Conservation (phyloP, 805 yeast species). For the Candida parachauliodes region DNA sequence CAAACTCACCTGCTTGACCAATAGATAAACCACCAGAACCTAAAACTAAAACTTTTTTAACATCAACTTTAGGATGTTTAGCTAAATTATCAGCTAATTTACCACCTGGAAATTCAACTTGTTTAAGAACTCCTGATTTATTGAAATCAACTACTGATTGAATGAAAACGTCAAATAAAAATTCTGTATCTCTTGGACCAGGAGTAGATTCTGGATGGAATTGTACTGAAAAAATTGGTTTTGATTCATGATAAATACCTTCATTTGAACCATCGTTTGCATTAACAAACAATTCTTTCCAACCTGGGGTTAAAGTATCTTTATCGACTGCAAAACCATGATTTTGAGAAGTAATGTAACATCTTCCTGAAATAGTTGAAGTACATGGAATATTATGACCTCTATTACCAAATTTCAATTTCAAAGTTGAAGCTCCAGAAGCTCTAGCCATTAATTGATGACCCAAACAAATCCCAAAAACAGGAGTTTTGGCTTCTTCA, state of each 20-base stretch:
- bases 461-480: constrained; percentile 97
- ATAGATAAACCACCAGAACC: constrained; percentile 98
- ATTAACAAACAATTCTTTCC: constrained; percentile 93
- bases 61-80: constrained; percentile 73
- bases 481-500: constrained; percentile 70
- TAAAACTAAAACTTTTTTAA: constrained; percentile 86
- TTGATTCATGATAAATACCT: constrained; percentile 87
- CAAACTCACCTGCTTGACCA: constrained; percentile 99
- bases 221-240: constrained; percentile 96
- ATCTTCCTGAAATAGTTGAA: constrained; percentile 83
- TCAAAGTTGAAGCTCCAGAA: constrained; percentile 87
- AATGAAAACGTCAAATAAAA: constrained; percentile 90
- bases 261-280: constrained; percentile 97
- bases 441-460: constrained; percentile 96
- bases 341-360: constrained; percentile 98
- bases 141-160: constrained; percentile 69
- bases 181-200: constrained; percentile 99
- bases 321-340: constrained; percentile 98
- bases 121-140: constrained; percentile 54
- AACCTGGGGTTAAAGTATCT: constrained; percentile 65
- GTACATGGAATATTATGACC: constrained; percentile 98
- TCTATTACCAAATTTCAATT: constrained; percentile 97
- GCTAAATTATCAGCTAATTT: constrained; percentile 65
- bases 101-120: constrained; percentile 92
- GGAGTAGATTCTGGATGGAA: constrained; percentile 99